Evolutionary conservation across 306 rosid species (phyloP).

Genomic region (Acacia confusa): DNA sequence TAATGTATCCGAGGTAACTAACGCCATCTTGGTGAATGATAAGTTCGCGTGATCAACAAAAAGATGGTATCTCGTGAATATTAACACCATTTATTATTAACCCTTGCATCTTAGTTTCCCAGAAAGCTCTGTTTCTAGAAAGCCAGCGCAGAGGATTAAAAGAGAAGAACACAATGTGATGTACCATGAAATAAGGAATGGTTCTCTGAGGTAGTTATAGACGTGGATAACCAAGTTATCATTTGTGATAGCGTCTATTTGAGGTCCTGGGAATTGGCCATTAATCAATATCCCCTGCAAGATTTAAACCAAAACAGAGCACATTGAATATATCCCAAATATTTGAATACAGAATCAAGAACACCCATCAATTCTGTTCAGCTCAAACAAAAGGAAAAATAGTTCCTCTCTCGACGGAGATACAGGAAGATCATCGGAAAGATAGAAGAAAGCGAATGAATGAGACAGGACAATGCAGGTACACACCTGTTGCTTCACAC

Average conservation of each 20-base stretch:
- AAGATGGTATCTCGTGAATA: neutral
- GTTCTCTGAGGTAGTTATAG: slow-evolving; percentile 73
- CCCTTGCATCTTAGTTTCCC: neutral
- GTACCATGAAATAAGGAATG: slow-evolving; percentile 90
- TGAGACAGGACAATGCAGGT: neutral
- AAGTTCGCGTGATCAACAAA: neutral
- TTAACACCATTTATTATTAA: neutral
- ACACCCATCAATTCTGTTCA: neutral
- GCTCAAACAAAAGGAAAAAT: neutral
- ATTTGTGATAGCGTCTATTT: slow-evolving; percentile 89
- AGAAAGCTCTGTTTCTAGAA: neutral
- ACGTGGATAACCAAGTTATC: slow-evolving; percentile 82
- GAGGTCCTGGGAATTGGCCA: slow-evolving; percentile 97
- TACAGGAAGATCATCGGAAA: neutral
- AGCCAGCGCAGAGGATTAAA: neutral
- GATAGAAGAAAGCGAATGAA: neutral
- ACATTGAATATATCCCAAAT: slow-evolving; percentile 1
- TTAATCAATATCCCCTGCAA: slow-evolving; percentile 91
- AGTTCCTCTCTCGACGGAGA: neutral
- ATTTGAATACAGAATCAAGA: neutral
- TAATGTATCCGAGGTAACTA: neutral
- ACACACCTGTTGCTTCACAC: slow-evolving; percentile 79
- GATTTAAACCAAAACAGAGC: neutral
- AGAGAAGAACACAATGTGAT: neutral
- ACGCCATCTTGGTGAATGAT: neutral